Evolutionary conservation across 2,329 filamentous ascomycete genomes (phyloP).

Genomic region (Colletotrichum trifolii): DNA sequence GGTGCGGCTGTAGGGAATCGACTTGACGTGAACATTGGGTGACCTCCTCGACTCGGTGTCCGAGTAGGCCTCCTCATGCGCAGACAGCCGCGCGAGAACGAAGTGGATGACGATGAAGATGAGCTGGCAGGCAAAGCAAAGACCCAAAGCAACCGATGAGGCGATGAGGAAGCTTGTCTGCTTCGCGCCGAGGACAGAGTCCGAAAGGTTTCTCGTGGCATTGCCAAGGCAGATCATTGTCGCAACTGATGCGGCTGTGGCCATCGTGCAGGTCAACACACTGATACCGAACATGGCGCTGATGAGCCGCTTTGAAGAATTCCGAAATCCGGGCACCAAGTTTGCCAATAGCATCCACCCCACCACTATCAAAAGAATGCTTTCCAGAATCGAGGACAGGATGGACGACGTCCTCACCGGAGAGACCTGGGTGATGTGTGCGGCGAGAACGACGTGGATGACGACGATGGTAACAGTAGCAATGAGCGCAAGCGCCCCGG

Average conservation of each 20-base stretch:
- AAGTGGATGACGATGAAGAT: conserved; percentile 60
- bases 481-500: conserved; percentile 51
- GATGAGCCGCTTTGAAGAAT: conserved; percentile 40
- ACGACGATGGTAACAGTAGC: conserved; percentile 53
- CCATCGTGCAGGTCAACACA: conserved; percentile 55
- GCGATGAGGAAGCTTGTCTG: conserved; percentile 54
- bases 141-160: conserved; percentile 55
- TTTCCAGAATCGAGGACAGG: conserved; percentile 52
- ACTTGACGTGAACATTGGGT: conserved; percentile 57
- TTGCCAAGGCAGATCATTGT: conserved; percentile 55
- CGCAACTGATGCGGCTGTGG: conserved; percentile 57
- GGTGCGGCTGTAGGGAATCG: conserved; percentile 63
- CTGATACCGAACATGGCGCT: conserved; percentile 51
- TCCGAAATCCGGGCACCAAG: conserved; percentile 39
- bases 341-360: conserved; percentile 46
- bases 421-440: conserved; percentile 44
- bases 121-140: conserved; percentile 60
- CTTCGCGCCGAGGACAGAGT: conserved; percentile 47
- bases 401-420: conserved; percentile 50
- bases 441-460: conserved; percentile 54
- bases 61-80: conserved; percentile 42
- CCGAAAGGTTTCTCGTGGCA: conserved; percentile 42
- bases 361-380: conserved; percentile 49
- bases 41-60: conserved; percentile 47
- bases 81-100: conserved; percentile 48